Base-by-base conservation (phyloP, 1,284 basidiomycete genomes). In the Xanthoconium separans region DNA sequence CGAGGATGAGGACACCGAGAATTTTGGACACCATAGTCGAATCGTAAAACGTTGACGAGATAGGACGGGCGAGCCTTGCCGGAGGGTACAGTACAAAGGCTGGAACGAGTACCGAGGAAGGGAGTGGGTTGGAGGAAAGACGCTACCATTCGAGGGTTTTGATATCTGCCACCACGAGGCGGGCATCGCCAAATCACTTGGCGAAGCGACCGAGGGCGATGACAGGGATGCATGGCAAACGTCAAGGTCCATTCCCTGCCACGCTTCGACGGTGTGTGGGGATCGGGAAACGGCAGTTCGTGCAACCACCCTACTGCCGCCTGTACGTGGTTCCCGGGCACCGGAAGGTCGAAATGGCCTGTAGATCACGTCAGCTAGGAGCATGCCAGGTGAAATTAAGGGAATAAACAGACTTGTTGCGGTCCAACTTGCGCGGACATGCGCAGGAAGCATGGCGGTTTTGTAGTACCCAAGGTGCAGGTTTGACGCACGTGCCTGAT, bases 1-100 rank as follows among this genome's bases (percentile, higher is more conserved):
- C 86, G 64, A 94, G 78, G 66, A 93, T 77, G 63, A 95, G 83
- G 57, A 90, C 85, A 67, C 91, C 92, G 59, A 89, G 82, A 57
- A 92, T 82, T 71, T 79, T 81, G 61, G 85, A 82, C 73, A 85
- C 76, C 64, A 64, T 69, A 16, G 36, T 65, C 27, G 50, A 53
- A 48, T 67, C 44, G 65, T 65, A 39, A 54, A 51, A 47, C n/a
- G 50, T 41, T 5, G 31, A 37, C 11, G 20, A 44, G 27, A 44
- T 47, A 39, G n/a, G 27, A 45, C 22, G n/a, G 15, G 34, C 24
- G n/a, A 42, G 47, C 45, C 7, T 39, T 47, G 30, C 30, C 33
- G 33, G 47, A 40, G 43, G 27, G 47, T 50, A 27, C 5, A 31
- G 18, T 54, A 42, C 47, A 47, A 44, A 34, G 27, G 37, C 15